Conservation (phyloP, 2,329 filamentous ascomycete species). For the Leptoxyphium fumago region DNA sequence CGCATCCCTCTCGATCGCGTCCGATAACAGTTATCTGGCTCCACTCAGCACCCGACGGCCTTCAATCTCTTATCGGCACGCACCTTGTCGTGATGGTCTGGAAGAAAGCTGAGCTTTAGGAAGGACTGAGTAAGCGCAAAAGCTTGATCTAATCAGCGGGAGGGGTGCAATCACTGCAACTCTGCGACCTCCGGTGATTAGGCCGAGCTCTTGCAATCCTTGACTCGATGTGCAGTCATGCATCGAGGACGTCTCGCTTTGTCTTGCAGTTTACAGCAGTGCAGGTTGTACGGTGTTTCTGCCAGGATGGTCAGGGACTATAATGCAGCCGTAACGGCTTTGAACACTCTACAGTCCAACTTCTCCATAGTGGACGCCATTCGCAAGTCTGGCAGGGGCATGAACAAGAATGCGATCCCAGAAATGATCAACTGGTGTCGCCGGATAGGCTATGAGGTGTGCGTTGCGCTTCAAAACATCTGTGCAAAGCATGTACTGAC, state of each 20-base stretch:
- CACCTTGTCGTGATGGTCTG: no score
- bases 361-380: slow-evolving; percentile 63
- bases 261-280: neutral
- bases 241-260: neutral
- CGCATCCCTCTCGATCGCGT: no score
- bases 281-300: slow-evolving; percentile 5
- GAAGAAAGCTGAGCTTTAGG: no score
- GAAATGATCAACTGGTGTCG: slow-evolving; percentile 69
- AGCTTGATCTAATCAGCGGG: no score
- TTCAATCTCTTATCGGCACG: no score
- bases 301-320: slow-evolving; percentile 12
- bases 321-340: slow-evolving; percentile 51
- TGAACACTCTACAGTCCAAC: slow-evolving; percentile 70
- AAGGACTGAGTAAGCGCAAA: no score
- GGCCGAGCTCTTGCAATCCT: no score
- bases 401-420: slow-evolving; percentile 63
- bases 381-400: slow-evolving; percentile 54
- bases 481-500: neutral
- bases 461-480: slow-evolving; percentile 18
- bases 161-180: no score
- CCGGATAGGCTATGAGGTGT: slow-evolving; percentile 60
- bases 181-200: no score
- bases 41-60: no score
- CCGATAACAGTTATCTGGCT: no score
- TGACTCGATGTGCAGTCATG: neutral